Base-by-base conservation (phyloP, 345 rosid genomes). In the Moringa oleifera region DNA sequence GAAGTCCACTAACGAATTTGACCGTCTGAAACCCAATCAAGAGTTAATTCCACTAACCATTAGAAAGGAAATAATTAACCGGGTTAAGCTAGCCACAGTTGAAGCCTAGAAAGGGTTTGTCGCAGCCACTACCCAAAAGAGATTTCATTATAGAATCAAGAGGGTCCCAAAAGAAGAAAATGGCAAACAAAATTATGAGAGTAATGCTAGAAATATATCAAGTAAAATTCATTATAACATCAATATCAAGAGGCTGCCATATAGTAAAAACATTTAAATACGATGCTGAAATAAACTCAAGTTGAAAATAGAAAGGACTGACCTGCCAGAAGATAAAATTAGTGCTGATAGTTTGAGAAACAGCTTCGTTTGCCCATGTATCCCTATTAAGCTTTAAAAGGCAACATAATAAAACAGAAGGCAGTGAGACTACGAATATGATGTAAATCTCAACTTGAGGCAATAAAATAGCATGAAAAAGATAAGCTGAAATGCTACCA, bases 321-420 rank as follows among this genome's bases (percentile, higher is more conserved):
- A 94, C 98, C 97, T 95, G 99, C 96, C 97, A 95, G 79, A 91
- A 95, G 75, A 90, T 84, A 76, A 94, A 94, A 68, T 89, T 91
- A 23, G 96, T 84, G 67, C 80, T 79, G 63, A 91, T 72, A 49
- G 98, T 91, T 71, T 91, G 90, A 60, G 94, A 78, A 69, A 95
- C 97, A 54, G 98, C 91, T 68, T 85, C 97, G 75, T 95, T 87
- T 62, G 94, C 98, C 99, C 99, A 95, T 23, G 99, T 95, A 76
- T 95, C 98, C 64, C 99, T 82, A 74, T 95, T 95, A 69, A 95
- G 96, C 99, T 91, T 73, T 71, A 82, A 33, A 75, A 23, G 65
- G 28, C 50, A 80, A 77, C 45, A 69, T 45, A 72, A 25, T 62
- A 13, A 53, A 37, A 25, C 22, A n/a, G 50, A 20, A 60, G n/a